Conservation (phyloP, 306 rosid species). For the Citrullus amarus region DNA sequence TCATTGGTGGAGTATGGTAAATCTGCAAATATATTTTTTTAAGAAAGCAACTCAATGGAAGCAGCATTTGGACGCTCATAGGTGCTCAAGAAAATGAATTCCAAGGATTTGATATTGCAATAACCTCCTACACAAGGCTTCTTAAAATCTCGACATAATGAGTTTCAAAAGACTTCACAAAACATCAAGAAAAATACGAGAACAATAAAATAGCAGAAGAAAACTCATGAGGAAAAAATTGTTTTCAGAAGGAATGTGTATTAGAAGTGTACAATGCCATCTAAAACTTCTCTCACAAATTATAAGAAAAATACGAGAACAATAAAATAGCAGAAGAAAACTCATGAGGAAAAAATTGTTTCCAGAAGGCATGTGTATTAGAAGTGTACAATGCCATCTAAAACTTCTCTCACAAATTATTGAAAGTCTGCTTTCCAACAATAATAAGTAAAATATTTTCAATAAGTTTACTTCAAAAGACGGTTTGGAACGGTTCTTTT, state of each 20-base stretch:
- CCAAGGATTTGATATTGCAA: background rate
- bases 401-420: background rate
- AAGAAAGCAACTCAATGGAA: background rate
- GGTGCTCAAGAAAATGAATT: background rate
- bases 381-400: background rate
- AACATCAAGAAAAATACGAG: background rate
- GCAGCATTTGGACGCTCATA: background rate
- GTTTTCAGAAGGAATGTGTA: background rate
- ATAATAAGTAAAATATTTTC: background rate
- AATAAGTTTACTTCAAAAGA: background rate
- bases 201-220: background rate
- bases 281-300: background rate
- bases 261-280: background rate
- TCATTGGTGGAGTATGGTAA: conserved; percentile 64
- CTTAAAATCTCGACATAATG: background rate
- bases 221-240: background rate
- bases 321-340: background rate
- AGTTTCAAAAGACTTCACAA: background rate
- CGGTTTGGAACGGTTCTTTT: background rate
- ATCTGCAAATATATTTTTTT: conserved; percentile 33
- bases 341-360: background rate
- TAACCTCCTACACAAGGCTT: background rate
- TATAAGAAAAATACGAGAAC: background rate
- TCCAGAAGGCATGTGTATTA: background rate
- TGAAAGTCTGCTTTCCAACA: background rate